phyloP scores from a whole-genome alignment of 164 flowering plant species.

The Magnolia officinalis region DNA sequence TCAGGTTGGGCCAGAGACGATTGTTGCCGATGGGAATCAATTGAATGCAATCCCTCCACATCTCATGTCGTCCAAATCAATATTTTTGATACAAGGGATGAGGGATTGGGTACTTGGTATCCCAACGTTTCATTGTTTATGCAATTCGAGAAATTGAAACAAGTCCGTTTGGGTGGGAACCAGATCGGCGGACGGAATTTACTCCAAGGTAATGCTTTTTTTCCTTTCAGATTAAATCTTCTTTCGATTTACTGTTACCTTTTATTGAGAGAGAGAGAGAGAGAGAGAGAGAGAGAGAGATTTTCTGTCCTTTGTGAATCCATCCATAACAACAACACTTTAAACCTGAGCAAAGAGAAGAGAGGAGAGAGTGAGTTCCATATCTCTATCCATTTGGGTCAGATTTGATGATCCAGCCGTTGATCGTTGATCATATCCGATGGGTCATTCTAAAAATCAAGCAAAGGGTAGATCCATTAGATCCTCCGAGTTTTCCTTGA shows the following conservation, averaged over 20 bases:
- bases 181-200: constrained; percentile 1
- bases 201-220: neutral
- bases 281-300: too few relatives aligned
- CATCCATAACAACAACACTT: too few relatives aligned
- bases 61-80: neutral
- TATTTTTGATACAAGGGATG: neutral
- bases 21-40: constrained; percentile 6
- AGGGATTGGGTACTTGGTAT: constrained; percentile 5
- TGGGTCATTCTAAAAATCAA: too few relatives aligned
- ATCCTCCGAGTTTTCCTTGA: too few relatives aligned
- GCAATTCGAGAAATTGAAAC: constrained; percentile 1
- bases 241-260: neutral
- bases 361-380: too few relatives aligned
- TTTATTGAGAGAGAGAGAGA: too few relatives aligned
- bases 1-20: constrained; percentile 3
- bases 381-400: too few relatives aligned
- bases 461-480: too few relatives aligned
- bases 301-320: too few relatives aligned
- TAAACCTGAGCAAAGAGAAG: too few relatives aligned
- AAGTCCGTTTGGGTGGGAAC: neutral
- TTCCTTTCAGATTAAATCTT: neutral
- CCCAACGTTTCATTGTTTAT: constrained; percentile 1
- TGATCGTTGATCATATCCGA: too few relatives aligned
- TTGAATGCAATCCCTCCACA: neutral
- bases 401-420: too few relatives aligned